Base-by-base conservation (phyloP, 148 eudicot genomes). In the Rheum nobile region DNA sequence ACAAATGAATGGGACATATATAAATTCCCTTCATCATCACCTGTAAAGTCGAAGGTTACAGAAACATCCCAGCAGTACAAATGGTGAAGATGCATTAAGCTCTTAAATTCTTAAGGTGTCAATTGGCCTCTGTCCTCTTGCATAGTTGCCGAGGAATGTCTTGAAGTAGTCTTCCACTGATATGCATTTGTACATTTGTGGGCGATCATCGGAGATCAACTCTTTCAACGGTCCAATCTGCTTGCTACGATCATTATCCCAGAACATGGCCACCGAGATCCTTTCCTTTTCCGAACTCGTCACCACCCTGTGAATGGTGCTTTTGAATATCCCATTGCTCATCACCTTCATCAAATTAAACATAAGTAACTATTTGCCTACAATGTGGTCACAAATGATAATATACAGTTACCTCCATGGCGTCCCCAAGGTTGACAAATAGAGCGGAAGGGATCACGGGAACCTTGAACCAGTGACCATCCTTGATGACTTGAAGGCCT, bases 401-500 rank as follows among this genome's bases (percentile, higher is more conserved):
- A 14, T 22, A 50, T 2, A 52, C 0, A 32, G 43, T 43, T 77
- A 82, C 80, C 83, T 83, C 84, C 32, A 71, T 48, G 29, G 79
- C 81, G 42, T 86, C 84, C 0, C 89, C 89, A 32, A 84, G 73
- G 65, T 77, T 84, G 55, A 84, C 75, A 39, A 84, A 77, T 16
- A 82, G 77, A 52, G 87, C 86, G 50, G 76, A 68, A 21, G 86
- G 80, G 69, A 83, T 72, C 29, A 83, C 73, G 21, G 86, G 84
- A 55, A 84, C 86, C 52, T 63, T 72, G 75, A 79, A 76, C 88
- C 88, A 87, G 28, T 83, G 63, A 38, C 74, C 84, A 47, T 84
- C 84, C 77, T 79, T 86, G 22, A 74, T 74, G 46, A 87, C 74
- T 16, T 87, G 84, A 71, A 87, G 90, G 71, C 84, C 86, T 77